Evolutionary conservation across 1,284 basidiomycete species (phyloP), one percentile per base, ranked within the genome.

Genomic region (Puccinia coronata): DNA sequence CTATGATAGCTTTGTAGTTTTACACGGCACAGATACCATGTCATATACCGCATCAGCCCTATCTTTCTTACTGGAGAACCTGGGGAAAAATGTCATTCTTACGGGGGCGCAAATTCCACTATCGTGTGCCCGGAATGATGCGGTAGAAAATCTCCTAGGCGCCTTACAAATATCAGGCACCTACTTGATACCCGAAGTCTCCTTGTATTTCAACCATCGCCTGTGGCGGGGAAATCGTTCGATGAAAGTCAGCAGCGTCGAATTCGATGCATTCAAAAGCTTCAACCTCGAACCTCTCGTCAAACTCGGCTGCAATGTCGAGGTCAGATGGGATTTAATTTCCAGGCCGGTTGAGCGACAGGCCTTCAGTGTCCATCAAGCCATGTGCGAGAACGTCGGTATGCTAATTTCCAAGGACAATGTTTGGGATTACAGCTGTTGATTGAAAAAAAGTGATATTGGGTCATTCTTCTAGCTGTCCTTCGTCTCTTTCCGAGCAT

Each of bases 11-110:
- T 97, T 97, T 85, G 91, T 97, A 36, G 88, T 97, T 43, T 88
- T 97, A 14, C 95, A 97, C 86, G 95, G 95, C 12, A 94, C 93
- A n/a, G 94, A 96, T 84, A 96, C 94, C 0, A 95, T 95, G 93
- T 90, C 92, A 1, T 96, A 94, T 86, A 92, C 92, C 2, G 91
- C 93, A 1, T 94, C 92, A 69, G 93, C 94, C 0, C 88, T 96
- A 53, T 93, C 92, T 84, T 96, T 96, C 86, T 87, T 97, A 78
- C 88, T 97, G 6, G 94, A 96, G 86, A 94, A 96, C 84, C 88
- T 96, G 9, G 94, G 94, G 73, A 95, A 95, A 87, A 84, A 84
- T 2, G 87, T 88, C 91, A 93, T 96, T 82, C 85, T 96, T 36
- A 96, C 95, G 0, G 95, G 95, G 1, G 94, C 95, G 0, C 95